Evolutionary conservation across 1,284 basidiomycete species (phyloP).

Genomic region (Takashimella tepidaria): DNA sequence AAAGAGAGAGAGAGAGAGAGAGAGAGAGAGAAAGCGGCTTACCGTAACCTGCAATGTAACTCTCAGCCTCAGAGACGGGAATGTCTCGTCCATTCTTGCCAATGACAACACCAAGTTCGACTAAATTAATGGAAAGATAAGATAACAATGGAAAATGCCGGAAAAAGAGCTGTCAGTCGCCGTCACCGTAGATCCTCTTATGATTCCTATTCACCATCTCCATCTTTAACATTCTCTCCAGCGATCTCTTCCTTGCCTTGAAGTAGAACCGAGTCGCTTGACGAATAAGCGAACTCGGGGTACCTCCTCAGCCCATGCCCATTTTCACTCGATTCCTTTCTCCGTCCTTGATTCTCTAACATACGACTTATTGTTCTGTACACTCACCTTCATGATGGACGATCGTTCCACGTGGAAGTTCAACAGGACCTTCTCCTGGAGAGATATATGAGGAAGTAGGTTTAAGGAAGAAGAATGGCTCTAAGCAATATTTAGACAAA

Average conservation of each 20-base stretch:
- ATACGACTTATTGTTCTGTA: no score
- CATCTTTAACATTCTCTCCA: no score
- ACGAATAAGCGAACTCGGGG: no score
- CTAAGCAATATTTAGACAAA: no score
- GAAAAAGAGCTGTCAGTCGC: no score
- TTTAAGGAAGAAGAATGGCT: slow-evolving; percentile 98
- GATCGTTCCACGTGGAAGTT: slow-evolving; percentile 77
- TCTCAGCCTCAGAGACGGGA: slow-evolving; percentile 61
- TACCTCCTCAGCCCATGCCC: no score
- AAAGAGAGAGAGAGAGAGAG: background rate
- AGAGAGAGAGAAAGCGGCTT: slow-evolving; percentile 28
- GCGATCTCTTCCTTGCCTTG: no score
- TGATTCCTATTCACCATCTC: no score
- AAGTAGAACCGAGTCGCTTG: no score
- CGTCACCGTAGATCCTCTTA: no score
- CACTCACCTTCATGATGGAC: slow-evolving; percentile 83
- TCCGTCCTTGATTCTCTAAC: no score
- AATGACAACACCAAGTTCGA: slow-evolving; percentile 95
- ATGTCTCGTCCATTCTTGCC: slow-evolving; percentile 81
- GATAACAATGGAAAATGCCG: background rate
- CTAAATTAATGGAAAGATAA: slow-evolving; percentile 48
- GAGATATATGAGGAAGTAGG: slow-evolving; percentile 83
- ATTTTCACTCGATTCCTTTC: no score
- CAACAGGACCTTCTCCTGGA: slow-evolving; percentile 62
- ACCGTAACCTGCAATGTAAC: slow-evolving; percentile 89